Conservation (phyloP, 2,329 filamentous ascomycete genomes). For the Penicillium griseofulvum region DNA sequence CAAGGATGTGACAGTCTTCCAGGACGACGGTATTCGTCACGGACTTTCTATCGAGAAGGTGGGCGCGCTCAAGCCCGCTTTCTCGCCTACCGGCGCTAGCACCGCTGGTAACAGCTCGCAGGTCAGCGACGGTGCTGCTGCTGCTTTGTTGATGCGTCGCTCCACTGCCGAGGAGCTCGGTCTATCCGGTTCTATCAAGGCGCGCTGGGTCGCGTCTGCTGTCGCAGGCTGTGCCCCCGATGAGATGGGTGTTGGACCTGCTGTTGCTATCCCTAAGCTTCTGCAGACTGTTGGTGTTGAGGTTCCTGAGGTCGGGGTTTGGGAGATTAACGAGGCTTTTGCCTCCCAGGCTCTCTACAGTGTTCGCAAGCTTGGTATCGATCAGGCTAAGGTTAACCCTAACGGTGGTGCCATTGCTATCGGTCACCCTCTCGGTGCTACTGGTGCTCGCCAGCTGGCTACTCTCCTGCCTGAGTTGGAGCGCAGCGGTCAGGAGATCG, state of each 20-base stretch:
- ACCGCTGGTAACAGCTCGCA: conserved; percentile 86
- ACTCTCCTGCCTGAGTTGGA: conserved; percentile 70
- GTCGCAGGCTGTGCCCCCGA: conserved; percentile 79
- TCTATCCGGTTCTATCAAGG: conserved; percentile 67
- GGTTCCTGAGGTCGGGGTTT: conserved; percentile 71
- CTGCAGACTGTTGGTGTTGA: conserved; percentile 66
- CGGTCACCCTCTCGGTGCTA: conserved; percentile 87
- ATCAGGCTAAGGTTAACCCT: conserved; percentile 74
- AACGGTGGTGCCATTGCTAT: conserved; percentile 93
- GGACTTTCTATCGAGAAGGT: conserved; percentile 68
- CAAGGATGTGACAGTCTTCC: conserved; percentile 64
- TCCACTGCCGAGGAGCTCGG: conserved; percentile 73
- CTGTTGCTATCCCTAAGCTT: conserved; percentile 79
- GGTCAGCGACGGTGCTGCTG: conserved; percentile 84
- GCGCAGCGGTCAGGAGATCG: conserved; percentile 67
- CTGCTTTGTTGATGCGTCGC: conserved; percentile 79
- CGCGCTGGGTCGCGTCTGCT: conserved; percentile 74
- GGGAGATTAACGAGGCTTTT: conserved; percentile 90
- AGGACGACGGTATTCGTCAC: conserved; percentile 80
- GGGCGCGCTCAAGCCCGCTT: conserved; percentile 79
- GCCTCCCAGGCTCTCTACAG: conserved; percentile 67
- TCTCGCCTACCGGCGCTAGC: conserved; percentile 68
- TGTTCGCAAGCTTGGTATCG: conserved; percentile 59
- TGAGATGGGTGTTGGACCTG: conserved; percentile 92
- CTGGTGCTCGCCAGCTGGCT: conserved; percentile 75